A percentile compares a stretch with the other conserved stretches of the same genome.
Evolutionary conservation across 2,329 filamentous ascomycete species (phyloP).

Genomic region (Pyrenophora seminiperda): DNA sequence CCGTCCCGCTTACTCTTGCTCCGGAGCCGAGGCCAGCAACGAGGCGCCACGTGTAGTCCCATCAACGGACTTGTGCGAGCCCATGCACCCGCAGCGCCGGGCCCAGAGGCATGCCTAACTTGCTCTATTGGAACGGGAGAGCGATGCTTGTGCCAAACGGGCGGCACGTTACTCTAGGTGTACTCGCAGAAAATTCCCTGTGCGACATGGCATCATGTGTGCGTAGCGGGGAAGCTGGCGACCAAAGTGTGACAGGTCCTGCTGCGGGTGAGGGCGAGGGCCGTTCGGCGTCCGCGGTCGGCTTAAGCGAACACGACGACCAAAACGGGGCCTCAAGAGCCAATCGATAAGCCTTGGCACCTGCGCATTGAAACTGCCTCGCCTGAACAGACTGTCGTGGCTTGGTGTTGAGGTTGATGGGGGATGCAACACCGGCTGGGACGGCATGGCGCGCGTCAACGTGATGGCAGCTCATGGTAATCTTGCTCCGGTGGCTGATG

Average conservation of each 20-base stretch:
- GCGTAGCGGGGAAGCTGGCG: slow-evolving; percentile 24
- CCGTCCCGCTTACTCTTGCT: slow-evolving; percentile 22
- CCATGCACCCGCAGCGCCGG: slow-evolving; percentile 16
- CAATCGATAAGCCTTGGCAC: slow-evolving; percentile 42
- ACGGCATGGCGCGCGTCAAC: slow-evolving; percentile 23
- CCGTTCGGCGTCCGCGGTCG: slow-evolving; percentile 35
- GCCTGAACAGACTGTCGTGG: slow-evolving; percentile 17
- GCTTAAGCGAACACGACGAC: slow-evolving; percentile 38
- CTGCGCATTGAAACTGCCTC: slow-evolving; percentile 38
- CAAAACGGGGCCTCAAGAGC: slow-evolving; percentile 25
- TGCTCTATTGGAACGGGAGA: slow-evolving; percentile 12
- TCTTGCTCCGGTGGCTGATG: slow-evolving; percentile 14
- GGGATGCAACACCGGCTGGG: slow-evolving; percentile 18
- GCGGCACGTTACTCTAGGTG: slow-evolving; percentile 5
- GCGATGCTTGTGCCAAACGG: slow-evolving; percentile 15
- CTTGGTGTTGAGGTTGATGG: slow-evolving; percentile 33
- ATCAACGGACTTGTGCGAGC: slow-evolving; percentile 19
- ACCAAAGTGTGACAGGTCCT: slow-evolving; percentile 39
- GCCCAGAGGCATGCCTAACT: slow-evolving; percentile 29
- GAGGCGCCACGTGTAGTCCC: slow-evolving; percentile 46
- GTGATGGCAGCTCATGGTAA: slow-evolving; percentile 15
- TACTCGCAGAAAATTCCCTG: slow-evolving; percentile 7
- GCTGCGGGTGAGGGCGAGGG: slow-evolving; percentile 39
- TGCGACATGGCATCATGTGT: slow-evolving; percentile 24
- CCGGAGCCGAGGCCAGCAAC: slow-evolving; percentile 34